Percentiles rank a stretch among this genome's conserved stretches.
Evolutionary conservation across 1,284 basidiomycete species (phyloP).

Genomic region (Tremellales sp.): DNA sequence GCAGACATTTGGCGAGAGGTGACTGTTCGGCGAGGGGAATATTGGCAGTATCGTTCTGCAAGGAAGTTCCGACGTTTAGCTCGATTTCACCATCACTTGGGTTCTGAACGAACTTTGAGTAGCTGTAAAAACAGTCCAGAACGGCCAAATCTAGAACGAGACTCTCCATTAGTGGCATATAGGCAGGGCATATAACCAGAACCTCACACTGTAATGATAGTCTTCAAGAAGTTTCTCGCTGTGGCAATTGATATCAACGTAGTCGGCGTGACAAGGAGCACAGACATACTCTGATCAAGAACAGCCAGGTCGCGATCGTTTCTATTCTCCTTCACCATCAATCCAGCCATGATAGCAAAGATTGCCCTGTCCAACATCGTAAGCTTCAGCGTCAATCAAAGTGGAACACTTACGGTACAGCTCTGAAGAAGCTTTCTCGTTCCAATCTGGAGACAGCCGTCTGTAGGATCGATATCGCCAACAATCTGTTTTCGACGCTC

Average conservation of each 20-base stretch:
- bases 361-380: slow-evolving; percentile 8
- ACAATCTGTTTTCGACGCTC: slow-evolving; percentile 30
- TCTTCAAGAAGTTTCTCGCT: slow-evolving; percentile 17
- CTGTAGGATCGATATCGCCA: slow-evolving; percentile 33
- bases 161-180: neutral
- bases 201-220: slow-evolving; percentile 19
- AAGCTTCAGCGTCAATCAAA: neutral
- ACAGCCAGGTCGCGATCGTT: slow-evolving; percentile 6
- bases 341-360: slow-evolving; percentile 20
- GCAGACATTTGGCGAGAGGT: slow-evolving; percentile 10
- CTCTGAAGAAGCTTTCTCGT: slow-evolving; percentile 25
- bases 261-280: neutral
- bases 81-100: slow-evolving; percentile 3
- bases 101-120: no score
- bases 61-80: neutral
- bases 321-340: slow-evolving; percentile 13
- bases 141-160: slow-evolving; percentile 18
- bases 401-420: slow-evolving; percentile 21
- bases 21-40: slow-evolving; percentile 3
- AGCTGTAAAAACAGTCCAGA: slow-evolving; percentile 35
- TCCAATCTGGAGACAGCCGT: slow-evolving; percentile 26
- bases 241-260: neutral
- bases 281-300: slow-evolving; percentile 10
- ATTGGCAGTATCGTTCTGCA: slow-evolving; percentile 10
- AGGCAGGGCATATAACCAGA: neutral